Percentiles rank a stretch among this genome's conserved stretches.
phyloP scores from a whole-genome alignment of 2,329 filamentous ascomycete species.

The Drechslerella dactyloides region DNA sequence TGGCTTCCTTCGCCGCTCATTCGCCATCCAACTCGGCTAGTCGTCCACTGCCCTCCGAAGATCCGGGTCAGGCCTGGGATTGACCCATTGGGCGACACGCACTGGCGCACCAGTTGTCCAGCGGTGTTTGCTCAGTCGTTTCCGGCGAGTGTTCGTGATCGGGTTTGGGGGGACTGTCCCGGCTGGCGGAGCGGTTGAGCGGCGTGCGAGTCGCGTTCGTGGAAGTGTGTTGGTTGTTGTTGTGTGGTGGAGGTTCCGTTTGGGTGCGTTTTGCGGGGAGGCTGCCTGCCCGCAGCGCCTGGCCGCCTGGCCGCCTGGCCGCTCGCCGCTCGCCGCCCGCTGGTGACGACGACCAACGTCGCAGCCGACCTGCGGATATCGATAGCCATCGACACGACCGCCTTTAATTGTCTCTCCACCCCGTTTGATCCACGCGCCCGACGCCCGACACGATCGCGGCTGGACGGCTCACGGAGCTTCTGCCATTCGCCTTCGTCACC shows the following conservation, averaged over 20 bases:
- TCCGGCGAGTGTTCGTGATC: not conserved
- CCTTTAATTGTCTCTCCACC: too few relatives aligned
- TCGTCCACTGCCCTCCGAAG: not conserved
- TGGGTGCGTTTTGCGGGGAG: constrained; percentile 6
- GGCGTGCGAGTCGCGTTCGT: not conserved
- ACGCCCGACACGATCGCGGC: too few relatives aligned
- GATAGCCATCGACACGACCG: too few relatives aligned
- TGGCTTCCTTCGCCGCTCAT: not conserved
- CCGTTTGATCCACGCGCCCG: too few relatives aligned
- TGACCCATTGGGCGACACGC: not conserved
- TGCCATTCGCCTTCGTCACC: not conserved
- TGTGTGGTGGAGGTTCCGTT: constrained; percentile 15
- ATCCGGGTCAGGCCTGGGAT: not conserved
- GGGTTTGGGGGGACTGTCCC: not conserved
- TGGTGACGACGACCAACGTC: not conserved
- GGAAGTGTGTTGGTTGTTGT: constrained; percentile 46
- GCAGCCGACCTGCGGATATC: too few relatives aligned
- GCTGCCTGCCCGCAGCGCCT: not conserved
- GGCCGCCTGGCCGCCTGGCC: too few relatives aligned
- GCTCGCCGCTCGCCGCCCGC: too few relatives aligned
- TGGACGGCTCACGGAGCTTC: too few relatives aligned
- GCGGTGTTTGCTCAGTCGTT: constrained; percentile 11
- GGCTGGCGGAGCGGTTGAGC: constrained; percentile 3
- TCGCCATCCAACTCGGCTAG: constrained; percentile 1
- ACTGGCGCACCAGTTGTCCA: constrained; percentile 1